Base-by-base conservation (phyloP, 192 early-diverging fungal genomes). In the Chytriomyces confervae region DNA sequence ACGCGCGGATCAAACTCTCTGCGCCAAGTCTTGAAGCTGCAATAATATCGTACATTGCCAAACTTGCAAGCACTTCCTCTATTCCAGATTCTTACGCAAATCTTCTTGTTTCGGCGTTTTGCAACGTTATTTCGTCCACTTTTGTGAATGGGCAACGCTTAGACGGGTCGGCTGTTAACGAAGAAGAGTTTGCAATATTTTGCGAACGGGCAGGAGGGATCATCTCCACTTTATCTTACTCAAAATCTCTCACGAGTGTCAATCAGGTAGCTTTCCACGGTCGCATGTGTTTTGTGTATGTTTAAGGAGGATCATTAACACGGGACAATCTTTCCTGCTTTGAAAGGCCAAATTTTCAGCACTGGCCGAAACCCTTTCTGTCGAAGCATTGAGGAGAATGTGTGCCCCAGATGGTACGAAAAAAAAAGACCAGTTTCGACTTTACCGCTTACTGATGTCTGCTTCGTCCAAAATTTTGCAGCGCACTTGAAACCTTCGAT, bases 11-110 rank as follows among this genome's bases (percentile, higher is more conserved):
- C 44, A 74, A 74, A 46, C 61, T 74, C 2, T 7, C 20, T 6
- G 46, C 62, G 16, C 18, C 23, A 16, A 47, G 60, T 4, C 47
- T 79, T 51, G 13, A 18, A 46, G 27, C 8, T 11, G 48, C 71
- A 23, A 48, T 69, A 10, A 23, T 51, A 11, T 62, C 67, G 5
- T 82, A 68, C 61, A 43, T 79, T 51, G 45, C 64, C 7, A 82
- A 82, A 65, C 16, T 82, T 62, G 62, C 65, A 47, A 66, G 65
- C 5, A 76, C 65, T n/a, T 50, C 77, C 24, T 27, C 74, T 27
- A 36, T 83, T 61, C 9, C 78, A 2, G 43, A 50, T 47, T 23
- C 61, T 45, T 64, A 72, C 62, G 62, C 63, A 9, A 76, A 65
- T 6, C 6, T 11, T 11, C 57, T 81, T 36, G 23, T 57, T 9